These are phyloP conservation scores for Thelonectria blattea DNA, from an alignment of 2,329 filamentous ascomycete species.

Conservation along the genomic window DNA sequence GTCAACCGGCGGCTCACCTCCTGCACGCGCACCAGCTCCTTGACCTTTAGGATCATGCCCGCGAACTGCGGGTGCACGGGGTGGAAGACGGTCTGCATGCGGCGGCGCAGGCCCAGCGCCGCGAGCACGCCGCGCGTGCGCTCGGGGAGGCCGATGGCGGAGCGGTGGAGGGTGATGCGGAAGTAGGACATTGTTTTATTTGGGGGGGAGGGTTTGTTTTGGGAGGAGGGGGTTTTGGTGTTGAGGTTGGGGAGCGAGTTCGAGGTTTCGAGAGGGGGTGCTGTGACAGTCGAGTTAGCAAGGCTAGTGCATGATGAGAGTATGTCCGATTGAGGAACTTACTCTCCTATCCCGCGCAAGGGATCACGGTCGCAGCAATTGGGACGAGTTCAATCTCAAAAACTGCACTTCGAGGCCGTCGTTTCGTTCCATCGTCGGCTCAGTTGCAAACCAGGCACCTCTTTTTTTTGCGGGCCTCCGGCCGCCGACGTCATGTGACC, in stretches of 20 bases:
- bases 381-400: neutral
- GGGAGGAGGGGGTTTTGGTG: neutral
- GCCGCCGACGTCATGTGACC: slow-evolving; percentile 24
- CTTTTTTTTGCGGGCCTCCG: slow-evolving; percentile 13
- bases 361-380: neutral
- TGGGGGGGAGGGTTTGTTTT: too few species aligned
- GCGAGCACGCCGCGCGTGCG: slow-evolving; percentile 81
- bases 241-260: neutral
- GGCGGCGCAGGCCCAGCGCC: slow-evolving; percentile 83
- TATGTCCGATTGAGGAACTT: neutral
- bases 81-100: slow-evolving; percentile 88
- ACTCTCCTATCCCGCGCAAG: neutral
- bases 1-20: slow-evolving; percentile 74
- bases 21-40: slow-evolving; percentile 84
- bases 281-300: slow-evolving; percentile 3
- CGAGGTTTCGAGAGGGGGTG: neutral
- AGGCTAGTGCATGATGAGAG: neutral
- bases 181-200: slow-evolving; percentile 79
- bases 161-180: slow-evolving; percentile 88
- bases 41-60: slow-evolving; percentile 92
- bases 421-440: slow-evolving; percentile 7
- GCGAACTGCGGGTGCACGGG: slow-evolving; percentile 81
- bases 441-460: too few species aligned
- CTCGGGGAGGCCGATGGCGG: slow-evolving; percentile 84
- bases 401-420: slow-evolving; percentile 4